Percentiles rank a stretch among this genome's conserved stretches.
Conservation (phyloP, 2,329 filamentous ascomycete genomes). For the Aureobasidium sp. region DNA sequence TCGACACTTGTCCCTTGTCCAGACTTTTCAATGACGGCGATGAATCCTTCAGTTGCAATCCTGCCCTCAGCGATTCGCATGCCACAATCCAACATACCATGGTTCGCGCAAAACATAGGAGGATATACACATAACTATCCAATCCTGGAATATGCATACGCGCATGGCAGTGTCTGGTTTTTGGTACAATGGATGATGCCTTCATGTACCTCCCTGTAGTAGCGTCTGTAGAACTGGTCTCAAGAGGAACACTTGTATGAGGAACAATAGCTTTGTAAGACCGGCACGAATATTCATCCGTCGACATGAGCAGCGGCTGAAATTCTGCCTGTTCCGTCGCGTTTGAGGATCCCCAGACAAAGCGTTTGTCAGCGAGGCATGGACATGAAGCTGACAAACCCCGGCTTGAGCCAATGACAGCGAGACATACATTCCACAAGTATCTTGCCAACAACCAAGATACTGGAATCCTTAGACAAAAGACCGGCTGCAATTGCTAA, state of each 20-base stretch:
- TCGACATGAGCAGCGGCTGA: background rate
- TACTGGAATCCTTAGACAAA: background rate
- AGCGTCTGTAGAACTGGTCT: background rate
- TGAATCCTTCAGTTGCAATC: no score
- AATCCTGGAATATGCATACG: no score
- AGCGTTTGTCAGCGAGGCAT: constrained; percentile 7
- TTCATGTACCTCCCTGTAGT: no score
- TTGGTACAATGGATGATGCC: no score
- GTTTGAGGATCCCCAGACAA: background rate
- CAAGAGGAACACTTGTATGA: background rate
- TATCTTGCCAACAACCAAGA: background rate
- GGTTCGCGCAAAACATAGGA: no score
- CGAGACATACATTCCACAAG: background rate
- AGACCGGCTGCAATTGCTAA: background rate
- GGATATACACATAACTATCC: no score
- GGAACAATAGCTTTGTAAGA: background rate
- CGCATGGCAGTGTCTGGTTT: no score
- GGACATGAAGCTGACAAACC: constrained; percentile 6
- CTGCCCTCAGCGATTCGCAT: no score
- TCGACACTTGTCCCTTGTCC: no score
- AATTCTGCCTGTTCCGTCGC: background rate
- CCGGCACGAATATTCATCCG: constrained; percentile 1
- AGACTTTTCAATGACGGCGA: no score
- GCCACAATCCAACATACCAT: no score
- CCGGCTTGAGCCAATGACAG: background rate